phyloP scores from a whole-genome alignment of 2,329 filamentous ascomycete genomes.

The Venturia oleaginea region DNA sequence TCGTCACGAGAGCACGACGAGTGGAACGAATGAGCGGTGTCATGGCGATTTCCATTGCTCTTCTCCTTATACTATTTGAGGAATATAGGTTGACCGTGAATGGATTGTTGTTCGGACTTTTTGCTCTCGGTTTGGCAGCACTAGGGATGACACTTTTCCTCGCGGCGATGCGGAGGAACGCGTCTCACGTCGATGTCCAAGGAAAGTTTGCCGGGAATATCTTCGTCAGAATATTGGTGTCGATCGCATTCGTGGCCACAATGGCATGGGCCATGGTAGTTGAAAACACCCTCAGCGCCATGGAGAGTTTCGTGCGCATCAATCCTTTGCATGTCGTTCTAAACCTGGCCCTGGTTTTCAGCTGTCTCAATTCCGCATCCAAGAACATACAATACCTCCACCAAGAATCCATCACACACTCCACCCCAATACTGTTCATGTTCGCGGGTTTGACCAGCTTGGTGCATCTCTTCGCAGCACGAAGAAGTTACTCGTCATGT shows the following conservation, averaged over 20 bases:
- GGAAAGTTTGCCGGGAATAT: neutral
- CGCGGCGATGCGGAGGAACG: neutral
- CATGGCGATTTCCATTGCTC: constrained; percentile 17
- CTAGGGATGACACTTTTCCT: constrained; percentile 16
- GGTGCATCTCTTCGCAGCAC: neutral
- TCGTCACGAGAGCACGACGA: constrained; percentile 14
- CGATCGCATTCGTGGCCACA: constrained; percentile 13
- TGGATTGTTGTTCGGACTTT: constrained; percentile 19
- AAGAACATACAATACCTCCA: neutral
- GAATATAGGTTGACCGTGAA: constrained; percentile 23
- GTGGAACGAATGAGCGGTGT: neutral
- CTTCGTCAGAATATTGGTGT: neutral
- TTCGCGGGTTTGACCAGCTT: neutral
- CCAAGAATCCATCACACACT: neutral
- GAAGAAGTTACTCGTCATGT: neutral
- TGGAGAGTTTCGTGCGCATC: constrained; percentile 11
- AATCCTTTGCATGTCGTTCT: constrained; percentile 12
- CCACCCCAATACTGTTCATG: neutral
- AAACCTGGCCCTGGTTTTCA: neutral
- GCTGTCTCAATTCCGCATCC: neutral
- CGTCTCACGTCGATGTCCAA: neutral
- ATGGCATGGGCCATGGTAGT: constrained; percentile 9
- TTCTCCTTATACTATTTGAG: constrained; percentile 19
- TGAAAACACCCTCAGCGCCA: neutral
- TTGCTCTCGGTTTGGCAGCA: constrained; percentile 18